Evolutionary conservation across 2,329 filamentous ascomycete species (phyloP).

Genomic region (Geoglossum cookeanum): DNA sequence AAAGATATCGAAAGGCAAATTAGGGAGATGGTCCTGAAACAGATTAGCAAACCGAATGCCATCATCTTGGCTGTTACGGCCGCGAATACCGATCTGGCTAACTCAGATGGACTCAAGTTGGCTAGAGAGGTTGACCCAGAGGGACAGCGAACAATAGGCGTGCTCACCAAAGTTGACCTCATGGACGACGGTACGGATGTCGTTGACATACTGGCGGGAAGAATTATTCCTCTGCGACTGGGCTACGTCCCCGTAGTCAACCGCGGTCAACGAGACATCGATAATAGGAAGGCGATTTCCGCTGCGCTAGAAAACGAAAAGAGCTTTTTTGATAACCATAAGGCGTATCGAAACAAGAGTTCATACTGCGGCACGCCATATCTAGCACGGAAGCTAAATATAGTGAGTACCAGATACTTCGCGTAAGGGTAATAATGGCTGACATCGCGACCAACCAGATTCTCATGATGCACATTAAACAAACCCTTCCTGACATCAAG

Average conservation of each 20-base stretch:
- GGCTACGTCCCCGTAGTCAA: constrained; percentile 98
- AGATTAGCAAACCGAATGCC: constrained; percentile 95
- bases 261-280: constrained; percentile 91
- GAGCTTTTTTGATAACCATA: constrained; percentile 96
- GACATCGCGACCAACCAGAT: constrained; percentile 33
- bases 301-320: constrained; percentile 84
- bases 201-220: constrained; percentile 91
- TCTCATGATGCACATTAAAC: constrained; percentile 99
- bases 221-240: constrained; percentile 84
- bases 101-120: constrained; percentile 92
- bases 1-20: constrained; percentile 95
- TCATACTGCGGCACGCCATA: constrained; percentile 98
- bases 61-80: constrained; percentile 94
- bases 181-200: constrained; percentile 99
- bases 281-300: constrained; percentile 90
- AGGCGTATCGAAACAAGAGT: constrained; percentile 95
- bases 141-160: constrained; percentile 93
- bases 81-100: constrained; percentile 94
- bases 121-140: constrained; percentile 94
- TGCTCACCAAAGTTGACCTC: constrained; percentile 93
- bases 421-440: not conserved
- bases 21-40: constrained; percentile 93
- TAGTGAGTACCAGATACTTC: constrained; percentile 27
- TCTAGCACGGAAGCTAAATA: constrained; percentile 84
- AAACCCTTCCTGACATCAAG: constrained; percentile 97